These are phyloP conservation scores for Camelina neglecta DNA, from an alignment of 345 rosid genomes.

Conservation along the genomic window DNA sequence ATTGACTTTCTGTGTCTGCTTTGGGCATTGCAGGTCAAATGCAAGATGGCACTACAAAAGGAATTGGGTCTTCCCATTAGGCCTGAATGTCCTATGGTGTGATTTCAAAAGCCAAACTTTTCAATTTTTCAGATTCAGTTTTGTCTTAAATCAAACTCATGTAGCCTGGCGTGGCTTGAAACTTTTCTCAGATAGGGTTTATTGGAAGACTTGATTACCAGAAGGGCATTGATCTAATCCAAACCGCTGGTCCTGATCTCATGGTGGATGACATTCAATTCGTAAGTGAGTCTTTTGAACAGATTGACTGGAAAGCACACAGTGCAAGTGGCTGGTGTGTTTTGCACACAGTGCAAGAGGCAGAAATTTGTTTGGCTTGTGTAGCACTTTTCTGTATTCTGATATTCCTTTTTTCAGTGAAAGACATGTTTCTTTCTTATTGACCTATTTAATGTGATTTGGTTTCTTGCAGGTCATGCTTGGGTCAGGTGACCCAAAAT, in stretches of 20 bases:
- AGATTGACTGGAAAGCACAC: background rate
- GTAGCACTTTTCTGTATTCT: background rate
- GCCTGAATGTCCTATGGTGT: slow-evolving; percentile 90
- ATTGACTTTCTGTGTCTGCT: slow-evolving; percentile 33
- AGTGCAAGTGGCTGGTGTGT: background rate
- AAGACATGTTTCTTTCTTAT: background rate
- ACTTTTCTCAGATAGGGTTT: slow-evolving; percentile 75
- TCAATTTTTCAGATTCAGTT: background rate
- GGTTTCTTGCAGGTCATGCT: slow-evolving; percentile 79
- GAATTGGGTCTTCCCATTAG: slow-evolving; percentile 85
- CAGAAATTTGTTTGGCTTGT: background rate
- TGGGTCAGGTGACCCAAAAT: slow-evolving; percentile 83
- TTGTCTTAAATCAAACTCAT: slow-evolving; percentile 8
- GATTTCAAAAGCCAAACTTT: slow-evolving; percentile 18
- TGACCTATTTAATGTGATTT: background rate
- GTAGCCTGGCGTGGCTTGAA: background rate
- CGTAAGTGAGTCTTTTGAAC: slow-evolving; percentile 61
- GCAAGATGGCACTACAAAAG: slow-evolving; percentile 89
- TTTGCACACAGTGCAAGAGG: background rate
- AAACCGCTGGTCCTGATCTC: slow-evolving; percentile 69
- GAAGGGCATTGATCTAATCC: slow-evolving; percentile 91
- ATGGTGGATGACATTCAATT: slow-evolving; percentile 90
- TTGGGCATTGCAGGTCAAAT: slow-evolving; percentile 59
- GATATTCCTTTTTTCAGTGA: background rate
- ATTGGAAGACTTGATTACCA: slow-evolving; percentile 96